Evolutionary conservation across 352 stramenopile species (phyloP), one percentile per base, ranked within the genome.

Genomic region (Pseudoperonospora humuli): DNA sequence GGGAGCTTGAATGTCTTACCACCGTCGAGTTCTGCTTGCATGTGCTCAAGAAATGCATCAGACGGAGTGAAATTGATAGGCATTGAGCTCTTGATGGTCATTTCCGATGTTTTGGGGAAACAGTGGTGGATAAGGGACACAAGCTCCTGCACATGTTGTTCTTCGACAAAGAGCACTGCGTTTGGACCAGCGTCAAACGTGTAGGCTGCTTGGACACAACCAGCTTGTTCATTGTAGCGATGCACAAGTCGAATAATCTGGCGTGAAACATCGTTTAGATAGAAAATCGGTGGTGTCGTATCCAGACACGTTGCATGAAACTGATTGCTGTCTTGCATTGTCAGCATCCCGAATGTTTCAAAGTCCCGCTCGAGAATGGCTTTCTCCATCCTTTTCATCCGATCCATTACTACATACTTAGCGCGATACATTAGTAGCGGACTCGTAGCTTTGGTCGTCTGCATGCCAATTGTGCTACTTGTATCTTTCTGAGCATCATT

Each of bases 141-240:
- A 1, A 94, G 40, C 26, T 84, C 68, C 29, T 73, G 45, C 18
- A 86, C 67, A 44, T 93, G 50, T 39, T 82, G 43, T 32, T 83
- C 57, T 46, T 92, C 67, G n/a, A 83, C 44, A 56, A 94, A 96
- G 23, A 96, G 59, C n/a, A 98, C 95, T 14, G 96, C 95, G 70
- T 99, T 99, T 25, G 96, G 95, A 42, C 96, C 96, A 17, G 96
- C 96, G 75, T 99, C 96, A 65, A 99, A 99, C 7, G 96, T 99
- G 75, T 99, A 99, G 13, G 95, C 95, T 29, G 85, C 91, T 19
- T 86, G 71, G 35, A 98, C 57, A 5, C 51, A 28, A 9, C 71
- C 64, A 17, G 57, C 50, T 8, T 70, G 57, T 18, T 75, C 60
- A 69, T 99, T 99, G 68, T 98, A 97, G 35, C 64, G 73, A 70